phyloP scores from a whole-genome alignment of 2,329 filamentous ascomycete species.

The Pseudocercospora crystallina region DNA sequence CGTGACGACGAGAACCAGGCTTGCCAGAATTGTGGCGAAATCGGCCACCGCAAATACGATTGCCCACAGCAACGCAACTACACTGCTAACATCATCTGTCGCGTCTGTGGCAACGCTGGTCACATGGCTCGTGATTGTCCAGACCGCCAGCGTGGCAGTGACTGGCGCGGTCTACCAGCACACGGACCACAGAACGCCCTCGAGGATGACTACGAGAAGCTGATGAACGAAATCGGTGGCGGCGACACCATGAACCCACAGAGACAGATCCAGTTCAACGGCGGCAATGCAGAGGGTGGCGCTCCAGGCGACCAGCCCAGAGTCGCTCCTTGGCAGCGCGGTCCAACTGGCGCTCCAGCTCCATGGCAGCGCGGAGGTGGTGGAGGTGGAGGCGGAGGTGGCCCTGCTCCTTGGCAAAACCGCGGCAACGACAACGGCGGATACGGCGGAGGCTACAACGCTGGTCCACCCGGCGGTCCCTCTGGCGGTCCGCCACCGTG shows the following conservation, averaged over 20 bases:
- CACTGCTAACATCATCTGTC: constrained; percentile 99
- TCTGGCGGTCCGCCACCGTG: constrained; percentile 24
- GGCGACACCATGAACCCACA: constrained; percentile 60
- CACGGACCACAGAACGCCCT: constrained; percentile 64
- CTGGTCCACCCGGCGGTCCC: constrained; percentile 24
- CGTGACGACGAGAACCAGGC: constrained; percentile 99
- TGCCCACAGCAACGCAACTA: constrained; percentile 97
- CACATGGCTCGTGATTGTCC: constrained; percentile 99
- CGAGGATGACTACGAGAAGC: constrained; percentile 94
- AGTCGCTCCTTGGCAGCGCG: constrained; percentile 30
- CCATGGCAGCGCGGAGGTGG: constrained; percentile 37
- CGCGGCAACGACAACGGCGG: constrained; percentile 22
- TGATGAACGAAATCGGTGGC: constrained; percentile 94
- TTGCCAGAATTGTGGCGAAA: constrained; percentile 98
- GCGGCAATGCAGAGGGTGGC: constrained; percentile 66
- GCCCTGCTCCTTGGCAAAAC: constrained; percentile 39
- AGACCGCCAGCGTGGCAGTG: constrained; percentile 83
- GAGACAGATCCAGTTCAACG: constrained; percentile 83
- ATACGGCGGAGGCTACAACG: constrained; percentile 27
- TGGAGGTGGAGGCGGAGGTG: constrained; percentile 28
- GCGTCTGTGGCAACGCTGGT: constrained; percentile 94
- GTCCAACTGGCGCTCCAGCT: constrained; percentile 33
- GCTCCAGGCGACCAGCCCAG: constrained; percentile 36
- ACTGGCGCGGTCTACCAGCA: constrained; percentile 76
- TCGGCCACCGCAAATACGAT: constrained; percentile 97